These are phyloP conservation scores for Pterulicium gracile DNA, from an alignment of 1,284 basidiomycete species.

Conservation along the genomic window DNA sequence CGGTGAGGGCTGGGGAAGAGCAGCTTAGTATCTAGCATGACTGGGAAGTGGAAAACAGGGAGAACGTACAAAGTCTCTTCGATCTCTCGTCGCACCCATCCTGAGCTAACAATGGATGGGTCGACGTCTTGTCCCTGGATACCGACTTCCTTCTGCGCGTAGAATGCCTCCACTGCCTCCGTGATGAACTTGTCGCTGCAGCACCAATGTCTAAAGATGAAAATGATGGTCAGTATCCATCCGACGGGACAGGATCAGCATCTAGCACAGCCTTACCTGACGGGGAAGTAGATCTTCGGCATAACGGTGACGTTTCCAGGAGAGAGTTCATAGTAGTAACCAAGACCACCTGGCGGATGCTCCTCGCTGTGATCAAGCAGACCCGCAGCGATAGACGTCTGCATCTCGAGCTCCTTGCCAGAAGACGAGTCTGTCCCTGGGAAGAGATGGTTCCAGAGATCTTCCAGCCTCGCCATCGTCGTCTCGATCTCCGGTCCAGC, in stretches of 20 bases:
- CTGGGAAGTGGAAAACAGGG: background rate
- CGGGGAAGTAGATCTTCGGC: constrained; percentile 2
- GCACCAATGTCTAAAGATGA: constrained; percentile 1
- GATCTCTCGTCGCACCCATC: background rate
- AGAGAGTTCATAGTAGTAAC: constrained; percentile 1
- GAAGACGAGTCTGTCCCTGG: background rate
- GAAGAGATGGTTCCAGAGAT: constrained; percentile 2
- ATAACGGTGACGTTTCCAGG: background rate
- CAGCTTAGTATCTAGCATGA: background rate
- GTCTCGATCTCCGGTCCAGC: background rate
- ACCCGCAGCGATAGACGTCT: background rate
- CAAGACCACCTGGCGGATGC: background rate
- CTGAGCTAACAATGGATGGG: background rate
- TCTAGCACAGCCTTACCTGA: no score
- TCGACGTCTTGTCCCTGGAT: background rate
- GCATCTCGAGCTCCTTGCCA: background rate
- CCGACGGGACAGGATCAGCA: no score
- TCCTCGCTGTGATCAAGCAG: background rate
- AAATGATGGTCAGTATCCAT: background rate
- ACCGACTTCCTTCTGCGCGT: background rate
- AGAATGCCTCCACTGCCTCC: constrained; percentile 1
- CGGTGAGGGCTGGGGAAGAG: background rate
- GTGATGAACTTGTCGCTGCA: background rate
- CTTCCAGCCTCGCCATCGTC: background rate
- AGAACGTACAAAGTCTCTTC: background rate